Conservation (phyloP, 768 basidiomycete genomes). For the Leucosporidium yakuticum region DNA sequence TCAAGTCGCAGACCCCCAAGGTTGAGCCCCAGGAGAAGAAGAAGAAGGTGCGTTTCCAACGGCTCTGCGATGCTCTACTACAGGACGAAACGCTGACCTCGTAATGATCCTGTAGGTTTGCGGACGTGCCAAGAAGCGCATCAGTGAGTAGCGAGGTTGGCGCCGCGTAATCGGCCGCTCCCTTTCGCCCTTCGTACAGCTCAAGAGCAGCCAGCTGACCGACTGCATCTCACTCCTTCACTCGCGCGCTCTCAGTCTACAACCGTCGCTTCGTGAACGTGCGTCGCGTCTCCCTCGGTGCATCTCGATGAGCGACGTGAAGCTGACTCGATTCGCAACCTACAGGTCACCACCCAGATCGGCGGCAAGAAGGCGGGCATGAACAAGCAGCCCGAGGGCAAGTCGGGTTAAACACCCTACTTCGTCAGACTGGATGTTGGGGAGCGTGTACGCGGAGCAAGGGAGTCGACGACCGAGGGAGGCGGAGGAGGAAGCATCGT, state of each 20-base stretch:
- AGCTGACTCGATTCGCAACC: conserved; percentile 59
- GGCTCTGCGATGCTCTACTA: background rate
- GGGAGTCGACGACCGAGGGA: too few species aligned
- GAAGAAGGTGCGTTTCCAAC: conserved; percentile 69
- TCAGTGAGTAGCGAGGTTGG: background rate
- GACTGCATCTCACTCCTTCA: too few species aligned
- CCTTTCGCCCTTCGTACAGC: too few species aligned
- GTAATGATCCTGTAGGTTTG: background rate
- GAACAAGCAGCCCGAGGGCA: too few species aligned
- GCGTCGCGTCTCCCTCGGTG: conserved; percentile 17
- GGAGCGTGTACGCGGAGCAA: too few species aligned
- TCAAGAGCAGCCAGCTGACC: too few species aligned
- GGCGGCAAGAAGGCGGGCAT: conserved; percentile 51
- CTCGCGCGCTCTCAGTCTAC: conserved; percentile 49
- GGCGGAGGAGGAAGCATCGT: too few species aligned
- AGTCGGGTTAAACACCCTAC: too few species aligned
- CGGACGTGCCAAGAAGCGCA: conserved; percentile 93
- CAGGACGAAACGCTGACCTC: background rate
- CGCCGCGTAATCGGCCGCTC: too few species aligned
- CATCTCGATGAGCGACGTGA: conserved; percentile 13
- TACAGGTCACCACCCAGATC: conserved; percentile 80
- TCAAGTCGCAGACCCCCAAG: conserved; percentile 96
- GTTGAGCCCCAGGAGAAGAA: conserved; percentile 99
- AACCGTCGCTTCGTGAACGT: conserved; percentile 59
- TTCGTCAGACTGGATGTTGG: too few species aligned